These are phyloP conservation scores for Jatropha podagrica DNA, from an alignment of 441 rosid genomes.

Conservation along the genomic window DNA sequence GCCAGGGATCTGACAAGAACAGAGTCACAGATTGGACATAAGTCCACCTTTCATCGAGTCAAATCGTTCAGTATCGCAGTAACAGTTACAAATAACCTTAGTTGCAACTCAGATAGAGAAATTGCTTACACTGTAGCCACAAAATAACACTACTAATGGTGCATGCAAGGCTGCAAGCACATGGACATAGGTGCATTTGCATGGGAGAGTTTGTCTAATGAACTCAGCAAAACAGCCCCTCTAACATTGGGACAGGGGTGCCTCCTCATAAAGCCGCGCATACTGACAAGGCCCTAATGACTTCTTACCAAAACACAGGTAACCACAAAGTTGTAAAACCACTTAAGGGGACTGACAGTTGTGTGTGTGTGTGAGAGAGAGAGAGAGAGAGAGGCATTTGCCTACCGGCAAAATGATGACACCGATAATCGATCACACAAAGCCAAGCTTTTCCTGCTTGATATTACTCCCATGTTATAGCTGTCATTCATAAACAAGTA, in stretches of 20 bases:
- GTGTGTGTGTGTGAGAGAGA: neutral
- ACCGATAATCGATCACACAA: conserved; percentile 71
- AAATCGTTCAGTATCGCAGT: neutral
- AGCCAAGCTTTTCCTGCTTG: conserved; percentile 87
- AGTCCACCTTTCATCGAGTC: neutral
- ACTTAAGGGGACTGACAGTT: neutral
- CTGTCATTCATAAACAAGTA: conserved; percentile 41
- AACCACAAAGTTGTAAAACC: too few relatives aligned
- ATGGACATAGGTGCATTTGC: too few relatives aligned
- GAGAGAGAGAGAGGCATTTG: neutral
- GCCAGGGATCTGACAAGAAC: neutral
- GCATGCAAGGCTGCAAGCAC: neutral
- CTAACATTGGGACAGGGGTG: too few relatives aligned
- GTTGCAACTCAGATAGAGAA: neutral
- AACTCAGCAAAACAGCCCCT: too few relatives aligned
- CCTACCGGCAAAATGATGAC: conserved; percentile 85
- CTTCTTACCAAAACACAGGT: too few relatives aligned
- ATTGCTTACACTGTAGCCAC: neutral
- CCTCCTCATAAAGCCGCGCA: too few relatives aligned
- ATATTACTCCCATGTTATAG: conserved; percentile 90
- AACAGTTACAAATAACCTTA: neutral
- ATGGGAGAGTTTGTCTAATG: too few relatives aligned
- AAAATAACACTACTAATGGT: neutral
- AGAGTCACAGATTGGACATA: neutral
- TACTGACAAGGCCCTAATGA: too few relatives aligned